A percentile compares a stretch with the other conserved stretches of the same genome.
Evolutionary conservation across 805 yeast species (phyloP).

Genomic region (Metschnikowia amazonensis): DNA sequence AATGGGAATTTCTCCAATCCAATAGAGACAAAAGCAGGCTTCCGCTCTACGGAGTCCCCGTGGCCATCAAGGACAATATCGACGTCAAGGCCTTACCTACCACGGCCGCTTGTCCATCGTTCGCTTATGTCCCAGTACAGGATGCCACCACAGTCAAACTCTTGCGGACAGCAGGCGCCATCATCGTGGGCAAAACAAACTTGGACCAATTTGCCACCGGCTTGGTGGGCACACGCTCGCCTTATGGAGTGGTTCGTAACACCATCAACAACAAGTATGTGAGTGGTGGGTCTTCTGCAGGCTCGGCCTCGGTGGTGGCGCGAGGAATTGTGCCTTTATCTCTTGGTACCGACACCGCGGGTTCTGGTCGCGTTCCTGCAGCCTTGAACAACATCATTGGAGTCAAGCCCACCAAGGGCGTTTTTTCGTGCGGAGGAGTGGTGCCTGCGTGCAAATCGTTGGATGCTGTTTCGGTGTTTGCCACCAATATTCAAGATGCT

Average conservation of each 20-base stretch:
- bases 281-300: slow-evolving; percentile 94
- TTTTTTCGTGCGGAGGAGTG: slow-evolving; percentile 83
- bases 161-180: slow-evolving; percentile 88
- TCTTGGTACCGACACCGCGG: slow-evolving; percentile 96
- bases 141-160: slow-evolving; percentile 75
- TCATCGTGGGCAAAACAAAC: slow-evolving; percentile 89
- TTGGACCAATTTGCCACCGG: slow-evolving; percentile 98
- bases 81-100: slow-evolving; percentile 80
- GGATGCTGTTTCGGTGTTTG: slow-evolving; percentile 86
- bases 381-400: slow-evolving; percentile 89
- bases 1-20: slow-evolving; percentile 73
- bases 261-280: slow-evolving; percentile 76
- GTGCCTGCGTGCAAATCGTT: slow-evolving; percentile 95
- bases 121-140: slow-evolving; percentile 57
- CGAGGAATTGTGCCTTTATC: slow-evolving; percentile 86
- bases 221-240: slow-evolving; percentile 90
- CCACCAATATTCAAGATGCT: slow-evolving; percentile 77
- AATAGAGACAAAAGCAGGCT: slow-evolving; percentile 49
- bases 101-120: slow-evolving; percentile 95
- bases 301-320: slow-evolving; percentile 90
- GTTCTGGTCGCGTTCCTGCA: slow-evolving; percentile 97
- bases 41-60: slow-evolving; percentile 89
- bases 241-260: slow-evolving; percentile 85
- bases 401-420: slow-evolving; percentile 88
- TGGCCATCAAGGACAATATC: slow-evolving; percentile 92